Evolutionary conservation across 495 filamentous ascomycete genomes (phyloP), one percentile per base, ranked within the genome.

Genomic region (Podospora sp.): DNA sequence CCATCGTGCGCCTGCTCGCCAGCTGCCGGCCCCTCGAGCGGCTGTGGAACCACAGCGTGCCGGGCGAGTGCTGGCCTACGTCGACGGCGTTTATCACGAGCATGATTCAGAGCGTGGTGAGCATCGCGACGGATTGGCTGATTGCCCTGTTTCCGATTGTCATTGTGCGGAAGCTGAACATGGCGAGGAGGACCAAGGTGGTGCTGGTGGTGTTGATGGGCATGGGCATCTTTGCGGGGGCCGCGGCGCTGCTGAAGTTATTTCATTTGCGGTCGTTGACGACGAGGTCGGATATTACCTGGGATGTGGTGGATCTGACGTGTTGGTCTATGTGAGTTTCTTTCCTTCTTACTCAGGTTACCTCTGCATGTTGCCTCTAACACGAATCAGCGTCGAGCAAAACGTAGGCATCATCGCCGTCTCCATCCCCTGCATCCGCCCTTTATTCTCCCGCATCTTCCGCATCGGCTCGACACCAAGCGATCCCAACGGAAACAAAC

Each of bases 361-460:
- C n/a, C n/a, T n/a, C n/a, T n/a, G n/a, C 21, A 11, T 21, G 21
- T 18, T 55, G 6, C 51, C 6, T 6, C n/a, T 55, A 25, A 55
- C n/a, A 25, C 6, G 6, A 11, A 24, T 6, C 60, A 62, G 60
- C 6, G 40, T 62, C 60, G 60, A 62, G n/a, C 60, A 62, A 29
- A 62, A 62, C 60, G 21, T 50, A 7, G 35, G 60, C 21, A 62
- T 62, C 60, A 24, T 62, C 36, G 60, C 60, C 29, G 60, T 62
- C 36, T 40, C 27, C 36, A 27, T 62, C n/a, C 60, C 60, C 40
- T n/a, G 7, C 35, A 18, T 46, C 36, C 60, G 60, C 11, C 60
- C 60, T 1, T 33, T 62, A 2, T 62, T 62, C 60, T 49, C 60
- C 25, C 29, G 60, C 24, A 29, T 29, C 57, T 60, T 60, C 57